Evolutionary conservation across 306 rosid species (phyloP), one percentile per base, ranked within the genome.

Genomic region (Luffa acutangula): DNA sequence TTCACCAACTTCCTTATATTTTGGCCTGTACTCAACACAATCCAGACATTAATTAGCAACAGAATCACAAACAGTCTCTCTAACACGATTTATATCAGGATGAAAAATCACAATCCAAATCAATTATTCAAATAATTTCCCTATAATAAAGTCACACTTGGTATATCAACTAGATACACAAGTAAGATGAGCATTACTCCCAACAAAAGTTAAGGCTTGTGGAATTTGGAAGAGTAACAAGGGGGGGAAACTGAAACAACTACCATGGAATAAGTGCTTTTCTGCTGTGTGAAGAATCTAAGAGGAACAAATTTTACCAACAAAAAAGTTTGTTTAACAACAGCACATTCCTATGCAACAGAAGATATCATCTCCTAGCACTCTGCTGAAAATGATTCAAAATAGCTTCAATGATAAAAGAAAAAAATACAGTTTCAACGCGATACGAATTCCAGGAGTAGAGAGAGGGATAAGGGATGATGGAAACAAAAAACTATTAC

Each of bases 1-100:
- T 95, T 95, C 34, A 95, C 96, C 90, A 95, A 79, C 91, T 93
- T 95, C 84, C 99, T 84, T 0, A 95, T 90, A 86, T 93, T 93
- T 81, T 93, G 99, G 65, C 99, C 99, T 95, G 89, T 79, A 56
- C 60, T n/a, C 58, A 73, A 34, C 45, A 73, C 45, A 73, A 13
- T 73, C 3, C 15, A 49, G 17, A 25, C 14, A 51, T 49, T 31
- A 73, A 73, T 73, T 13, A 73, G 0, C 41, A 45, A 13, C 6
- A 21, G 6, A 70, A 20, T 9, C 53, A n/a, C 18, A 42, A 69
- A 25, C 76, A 21, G 39, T 14, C n/a, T 36, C 46, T 15, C 5
- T 5, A n/a, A 17, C 60, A 54, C 4, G 7, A 18, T 14, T 9
- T 7, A 9, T 9, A 21, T 7, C 4, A 21, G 64, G 10, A 8